phyloP scores from a whole-genome alignment of 164 flowering plant species.

The Aristolochia fimbriata region DNA sequence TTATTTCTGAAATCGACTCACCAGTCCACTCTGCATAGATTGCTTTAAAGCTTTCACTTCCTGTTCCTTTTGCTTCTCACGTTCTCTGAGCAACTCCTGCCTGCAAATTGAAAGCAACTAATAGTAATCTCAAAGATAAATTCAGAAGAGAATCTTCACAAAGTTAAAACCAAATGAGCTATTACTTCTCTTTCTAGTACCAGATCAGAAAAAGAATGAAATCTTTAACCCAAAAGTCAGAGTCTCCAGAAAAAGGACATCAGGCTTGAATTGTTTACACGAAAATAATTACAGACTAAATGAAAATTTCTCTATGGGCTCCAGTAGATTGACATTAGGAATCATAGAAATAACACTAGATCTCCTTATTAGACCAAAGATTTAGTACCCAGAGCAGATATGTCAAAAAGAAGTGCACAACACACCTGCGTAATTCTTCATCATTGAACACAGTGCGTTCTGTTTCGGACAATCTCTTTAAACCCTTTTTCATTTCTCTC shows the following conservation, averaged over 20 bases:
- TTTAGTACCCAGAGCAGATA: neutral
- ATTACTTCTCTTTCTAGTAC: no score
- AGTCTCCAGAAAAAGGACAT: no score
- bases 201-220: no score
- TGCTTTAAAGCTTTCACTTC: constrained; percentile 61
- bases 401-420: neutral
- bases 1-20: constrained; percentile 9
- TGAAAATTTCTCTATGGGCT: no score
- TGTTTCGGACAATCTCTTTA: constrained; percentile 21
- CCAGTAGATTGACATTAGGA: no score
- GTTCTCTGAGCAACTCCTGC: constrained; percentile 57
- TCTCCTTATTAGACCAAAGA: neutral
- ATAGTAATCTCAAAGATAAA: neutral
- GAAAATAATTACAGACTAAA: no score
- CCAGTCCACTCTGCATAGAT: constrained; percentile 93
- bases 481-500: constrained; percentile 64
- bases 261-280: no score
- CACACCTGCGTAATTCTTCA: constrained; percentile 91
- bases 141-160: neutral
- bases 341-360: neutral
- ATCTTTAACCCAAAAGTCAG: no score
- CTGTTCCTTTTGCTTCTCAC: constrained; percentile 76
- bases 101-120: constrained; percentile 26
- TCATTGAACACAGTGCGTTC: constrained; percentile 86
- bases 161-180: no score